Base-by-base conservation (phyloP, 73 alveolate species). In the Stentor coeruleus region DNA sequence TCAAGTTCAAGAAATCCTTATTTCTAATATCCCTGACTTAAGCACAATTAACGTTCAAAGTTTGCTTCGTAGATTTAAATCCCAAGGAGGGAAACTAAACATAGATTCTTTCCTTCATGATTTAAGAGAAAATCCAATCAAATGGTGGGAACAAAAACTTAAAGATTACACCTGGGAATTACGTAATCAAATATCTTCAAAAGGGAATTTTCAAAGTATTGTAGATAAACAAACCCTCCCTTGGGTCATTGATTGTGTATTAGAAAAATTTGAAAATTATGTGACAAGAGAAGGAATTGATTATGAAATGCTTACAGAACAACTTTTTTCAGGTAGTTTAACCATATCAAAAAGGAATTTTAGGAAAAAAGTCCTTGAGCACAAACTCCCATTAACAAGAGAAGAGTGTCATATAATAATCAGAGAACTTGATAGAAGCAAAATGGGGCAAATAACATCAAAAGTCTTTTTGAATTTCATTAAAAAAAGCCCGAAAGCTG, bases 401-500 rank as follows among this genome's bases (percentile, higher is more conserved):
- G 66, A 49, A 49, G 66, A 49, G 66, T 49, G 66, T 49, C 66
- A 49, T 49, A 20, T 49, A 49, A 6, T 49, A 11, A 20, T 49
- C 20, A 49, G 20, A 49, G 66, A 49, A 49, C 66, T 49, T 49
- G 66, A 49, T 49, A 49, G 20, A 49, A 20, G 28, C 28, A 49
- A 49, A 11, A 20, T 49, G 6, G 66, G 66, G 66, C 66, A 49
- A 49, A 49, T 49, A 11, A 49, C 6, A 11, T 6, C 66, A 6
- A 49, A 49, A 49, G 66, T 49, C 66, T 49, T 49, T 20, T 49
- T 49, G 66, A 20, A 20, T 49, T 49, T 49, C 20, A 49, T 49
- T 49, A 49, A 49, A 49, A 49, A 20, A 49, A 20, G 6, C 66
- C 79, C 79, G 11, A 66, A 66, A 66, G 42, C n/a, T 14, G 79